A percentile compares a stretch with the other conserved stretches of the same genome.
phyloP scores from a whole-genome alignment of 352 stramenopile genomes.

The Blastocystis sp. region DNA sequence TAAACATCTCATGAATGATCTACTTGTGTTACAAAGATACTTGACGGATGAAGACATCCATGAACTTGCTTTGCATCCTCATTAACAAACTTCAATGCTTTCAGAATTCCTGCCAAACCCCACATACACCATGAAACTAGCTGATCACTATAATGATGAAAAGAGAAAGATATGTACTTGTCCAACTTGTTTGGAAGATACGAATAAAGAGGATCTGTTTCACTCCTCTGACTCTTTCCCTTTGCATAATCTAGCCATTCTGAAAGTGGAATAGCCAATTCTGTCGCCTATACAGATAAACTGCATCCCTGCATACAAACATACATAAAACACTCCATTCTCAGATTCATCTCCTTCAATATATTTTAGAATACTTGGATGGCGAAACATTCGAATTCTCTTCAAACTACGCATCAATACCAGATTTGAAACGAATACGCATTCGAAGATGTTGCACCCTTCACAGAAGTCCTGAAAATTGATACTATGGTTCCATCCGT shows the following conservation, averaged over 20 bases:
- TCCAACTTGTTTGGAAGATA: constrained; percentile 47
- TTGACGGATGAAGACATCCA: constrained; percentile 32
- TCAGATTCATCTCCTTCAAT: constrained; percentile 62
- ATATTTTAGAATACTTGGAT: constrained; percentile 60
- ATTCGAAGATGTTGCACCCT: neutral
- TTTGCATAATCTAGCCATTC: constrained; percentile 59
- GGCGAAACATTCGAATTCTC: constrained; percentile 41
- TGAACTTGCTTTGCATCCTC: constrained; percentile 60
- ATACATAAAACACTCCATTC: constrained; percentile 61
- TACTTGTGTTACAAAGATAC: constrained; percentile 58
- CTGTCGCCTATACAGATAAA: constrained; percentile 38
- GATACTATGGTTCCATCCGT: constrained; percentile 37
- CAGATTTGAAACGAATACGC: neutral
- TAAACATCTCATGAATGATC: neutral
- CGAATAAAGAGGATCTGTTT: constrained; percentile 23
- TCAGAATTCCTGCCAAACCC: constrained; percentile 51
- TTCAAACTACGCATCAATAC: constrained; percentile 42
- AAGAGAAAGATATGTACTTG: neutral
- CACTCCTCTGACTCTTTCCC: constrained; percentile 7
- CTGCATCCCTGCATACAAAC: neutral
- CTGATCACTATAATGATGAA: constrained; percentile 24
- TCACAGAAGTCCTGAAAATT: constrained; percentile 30
- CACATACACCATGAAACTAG: constrained; percentile 60
- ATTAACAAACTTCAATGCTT: constrained; percentile 57
- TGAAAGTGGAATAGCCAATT: constrained; percentile 40